Conservation (phyloP, 2,329 filamentous ascomycete genomes). For the Epichloe gansuensis region DNA sequence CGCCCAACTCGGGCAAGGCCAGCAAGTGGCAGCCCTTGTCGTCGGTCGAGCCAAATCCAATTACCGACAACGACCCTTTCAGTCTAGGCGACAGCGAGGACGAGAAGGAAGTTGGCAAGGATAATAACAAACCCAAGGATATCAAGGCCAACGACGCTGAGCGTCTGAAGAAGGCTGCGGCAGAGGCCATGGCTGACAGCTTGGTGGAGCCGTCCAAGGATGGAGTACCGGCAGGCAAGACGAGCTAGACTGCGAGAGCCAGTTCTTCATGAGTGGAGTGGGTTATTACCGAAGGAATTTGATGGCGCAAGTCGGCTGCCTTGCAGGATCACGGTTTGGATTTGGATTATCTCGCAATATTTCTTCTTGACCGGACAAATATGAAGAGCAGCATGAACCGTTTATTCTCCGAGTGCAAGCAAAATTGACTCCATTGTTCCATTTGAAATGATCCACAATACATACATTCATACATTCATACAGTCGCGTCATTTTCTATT, state of each 20-base stretch:
- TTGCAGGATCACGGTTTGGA: background rate
- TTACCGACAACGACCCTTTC: slow-evolving; percentile 88
- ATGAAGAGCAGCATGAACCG: background rate
- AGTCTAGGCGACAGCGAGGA: slow-evolving; percentile 93
- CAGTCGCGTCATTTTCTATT: background rate
- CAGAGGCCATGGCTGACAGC: slow-evolving; percentile 46
- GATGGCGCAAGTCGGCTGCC: background rate
- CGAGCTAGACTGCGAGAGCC: slow-evolving; percentile 14
- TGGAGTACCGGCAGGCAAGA: slow-evolving; percentile 20
- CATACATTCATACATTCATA: background rate
- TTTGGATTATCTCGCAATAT: background rate
- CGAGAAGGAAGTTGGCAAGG: slow-evolving; percentile 49
- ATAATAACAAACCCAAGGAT: slow-evolving; percentile 37
- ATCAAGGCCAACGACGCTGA: slow-evolving; percentile 44
- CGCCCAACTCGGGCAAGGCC: slow-evolving; percentile 42
- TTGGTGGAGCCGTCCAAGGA: slow-evolving; percentile 30
- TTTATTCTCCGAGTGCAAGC: slow-evolving; percentile 1
- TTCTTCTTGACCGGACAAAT: background rate
- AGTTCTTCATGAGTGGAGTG: background rate
- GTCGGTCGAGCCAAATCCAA: slow-evolving; percentile 65
- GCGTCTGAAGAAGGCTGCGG: slow-evolving; percentile 51
- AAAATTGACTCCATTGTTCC: background rate
- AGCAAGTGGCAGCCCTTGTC: slow-evolving; percentile 98
- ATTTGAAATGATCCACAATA: background rate
- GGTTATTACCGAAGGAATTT: background rate